A percentile compares a stretch with the other conserved stretches of the same genome.
phyloP scores from a whole-genome alignment of 1,139 yeast genomes.

The Pichia sp. region DNA sequence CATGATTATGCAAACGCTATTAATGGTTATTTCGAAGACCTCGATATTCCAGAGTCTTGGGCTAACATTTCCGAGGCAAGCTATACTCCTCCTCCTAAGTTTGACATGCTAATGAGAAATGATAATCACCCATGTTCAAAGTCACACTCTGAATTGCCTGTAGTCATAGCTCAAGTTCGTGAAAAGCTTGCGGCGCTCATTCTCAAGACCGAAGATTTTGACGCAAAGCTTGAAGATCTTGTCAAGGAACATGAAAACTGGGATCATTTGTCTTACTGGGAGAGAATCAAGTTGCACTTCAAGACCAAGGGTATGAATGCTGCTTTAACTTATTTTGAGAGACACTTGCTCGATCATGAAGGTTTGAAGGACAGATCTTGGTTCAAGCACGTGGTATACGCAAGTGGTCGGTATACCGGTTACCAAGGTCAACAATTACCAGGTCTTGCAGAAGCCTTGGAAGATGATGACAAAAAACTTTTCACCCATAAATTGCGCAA shows the following conservation, averaged over 20 bases:
- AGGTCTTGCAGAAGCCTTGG: constrained; percentile 72
- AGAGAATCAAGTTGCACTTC: constrained; percentile 31
- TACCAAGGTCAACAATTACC: constrained; percentile 81
- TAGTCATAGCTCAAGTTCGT: constrained; percentile 19
- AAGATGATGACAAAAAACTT: constrained; percentile 51
- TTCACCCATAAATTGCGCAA: constrained; percentile 31
- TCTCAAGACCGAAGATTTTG: constrained; percentile 31
- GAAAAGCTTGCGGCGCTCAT: constrained; percentile 21
- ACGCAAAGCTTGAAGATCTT: constrained; percentile 30
- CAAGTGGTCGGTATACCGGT: constrained; percentile 81
- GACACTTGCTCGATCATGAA: constrained; percentile 51
- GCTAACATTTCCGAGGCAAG: too few relatives aligned
- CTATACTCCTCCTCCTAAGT: too few relatives aligned
- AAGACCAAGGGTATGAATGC: constrained; percentile 26
- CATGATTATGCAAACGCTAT: constrained; percentile 37
- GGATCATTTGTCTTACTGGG: constrained; percentile 31
- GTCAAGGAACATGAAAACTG: constrained; percentile 33
- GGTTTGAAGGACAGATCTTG: constrained; percentile 71
- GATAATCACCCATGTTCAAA: constrained; percentile 4
- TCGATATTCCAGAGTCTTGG: constrained; percentile 33
- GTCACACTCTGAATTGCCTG: not conserved
- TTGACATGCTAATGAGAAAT: not conserved
- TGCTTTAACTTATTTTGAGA: constrained; percentile 49
- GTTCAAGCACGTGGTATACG: constrained; percentile 81
- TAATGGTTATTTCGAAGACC: constrained; percentile 28